A percentile compares a stretch with the other conserved stretches of the same genome.
phyloP scores from a whole-genome alignment of 2,329 filamentous ascomycete genomes.

The Sphaceloma murrayae region DNA sequence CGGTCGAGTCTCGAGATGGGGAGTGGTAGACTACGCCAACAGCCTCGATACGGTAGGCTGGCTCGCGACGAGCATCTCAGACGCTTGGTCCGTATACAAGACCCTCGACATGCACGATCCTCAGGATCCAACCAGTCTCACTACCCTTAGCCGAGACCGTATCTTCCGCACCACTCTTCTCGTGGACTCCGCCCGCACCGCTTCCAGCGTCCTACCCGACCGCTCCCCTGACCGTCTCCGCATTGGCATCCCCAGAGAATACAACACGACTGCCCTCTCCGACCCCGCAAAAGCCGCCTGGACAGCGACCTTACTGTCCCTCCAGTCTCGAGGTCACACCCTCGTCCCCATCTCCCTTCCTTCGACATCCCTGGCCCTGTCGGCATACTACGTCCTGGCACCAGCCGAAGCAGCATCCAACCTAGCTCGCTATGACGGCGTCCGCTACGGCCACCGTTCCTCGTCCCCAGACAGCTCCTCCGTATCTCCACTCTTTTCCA shows the following conservation, averaged over 20 bases:
- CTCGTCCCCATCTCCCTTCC: conserved; percentile 73
- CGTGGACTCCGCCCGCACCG: no score
- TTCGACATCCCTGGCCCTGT: conserved; percentile 72
- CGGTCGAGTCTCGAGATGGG: conserved; percentile 73
- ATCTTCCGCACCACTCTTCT: conserved; percentile 24
- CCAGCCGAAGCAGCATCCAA: conserved; percentile 94
- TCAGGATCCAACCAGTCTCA: conserved; percentile 66
- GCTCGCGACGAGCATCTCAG: conserved; percentile 49
- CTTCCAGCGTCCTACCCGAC: no score
- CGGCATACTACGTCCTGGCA: conserved; percentile 90
- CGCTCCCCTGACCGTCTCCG: no score
- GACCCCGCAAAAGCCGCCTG: conserved; percentile 61
- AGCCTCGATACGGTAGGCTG: conserved; percentile 85
- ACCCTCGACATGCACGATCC: conserved; percentile 52
- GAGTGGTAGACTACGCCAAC: conserved; percentile 85
- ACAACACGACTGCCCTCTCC: conserved; percentile 77
- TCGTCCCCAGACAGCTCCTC: conserved; percentile 46
- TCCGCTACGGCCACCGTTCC: conserved; percentile 69
- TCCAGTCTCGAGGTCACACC: conserved; percentile 57
- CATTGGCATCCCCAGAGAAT: conserved; percentile 60
- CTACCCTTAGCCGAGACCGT: conserved; percentile 44
- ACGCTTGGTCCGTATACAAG: conserved; percentile 36
- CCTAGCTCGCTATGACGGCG: conserved; percentile 89
- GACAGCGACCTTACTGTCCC: conserved; percentile 48
- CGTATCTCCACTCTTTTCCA: conserved; percentile 66